phyloP scores from a whole-genome alignment of 768 basidiomycete genomes.

The Russula griseocarnosa region DNA sequence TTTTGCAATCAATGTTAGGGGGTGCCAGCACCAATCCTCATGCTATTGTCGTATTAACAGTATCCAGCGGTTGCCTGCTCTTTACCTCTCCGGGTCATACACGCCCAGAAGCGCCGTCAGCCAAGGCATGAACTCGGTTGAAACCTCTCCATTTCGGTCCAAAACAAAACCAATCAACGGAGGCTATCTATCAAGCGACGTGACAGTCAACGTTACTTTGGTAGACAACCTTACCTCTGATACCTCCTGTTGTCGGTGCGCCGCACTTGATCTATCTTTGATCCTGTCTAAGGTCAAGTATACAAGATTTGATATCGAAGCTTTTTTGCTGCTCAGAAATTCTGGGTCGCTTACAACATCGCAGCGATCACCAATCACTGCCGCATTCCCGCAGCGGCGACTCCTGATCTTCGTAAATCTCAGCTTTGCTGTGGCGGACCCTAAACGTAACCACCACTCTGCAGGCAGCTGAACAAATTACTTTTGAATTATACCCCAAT shows the following conservation, averaged over 20 bases:
- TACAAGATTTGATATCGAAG: background rate
- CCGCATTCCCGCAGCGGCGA: constrained; percentile 4
- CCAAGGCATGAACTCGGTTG: background rate
- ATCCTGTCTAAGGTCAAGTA: background rate
- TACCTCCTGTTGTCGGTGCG: constrained; percentile 5
- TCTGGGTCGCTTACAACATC: constrained; percentile 4
- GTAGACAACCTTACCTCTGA: background rate
- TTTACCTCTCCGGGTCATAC: background rate
- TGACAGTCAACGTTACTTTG: constrained; percentile 1
- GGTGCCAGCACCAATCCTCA: constrained; percentile 3
- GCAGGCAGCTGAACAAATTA: constrained; percentile 5
- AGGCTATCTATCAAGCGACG: constrained; percentile 8
- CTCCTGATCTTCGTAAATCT: constrained; percentile 19
- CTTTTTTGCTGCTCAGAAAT: constrained; percentile 11
- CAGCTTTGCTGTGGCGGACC: constrained; percentile 6
- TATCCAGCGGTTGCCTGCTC: background rate
- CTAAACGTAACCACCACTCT: constrained; percentile 13
- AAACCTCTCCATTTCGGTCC: background rate
- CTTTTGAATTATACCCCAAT: constrained; percentile 15
- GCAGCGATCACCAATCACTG: constrained; percentile 10
- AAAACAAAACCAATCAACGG: constrained; percentile 3
- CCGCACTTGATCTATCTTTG: background rate
- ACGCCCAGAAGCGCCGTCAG: background rate
- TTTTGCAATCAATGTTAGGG: background rate
- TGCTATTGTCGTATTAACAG: background rate